Evolutionary conservation across 192 early-diverging fungal species (phyloP).

Genomic region (Mycoemilia scoparia): DNA sequence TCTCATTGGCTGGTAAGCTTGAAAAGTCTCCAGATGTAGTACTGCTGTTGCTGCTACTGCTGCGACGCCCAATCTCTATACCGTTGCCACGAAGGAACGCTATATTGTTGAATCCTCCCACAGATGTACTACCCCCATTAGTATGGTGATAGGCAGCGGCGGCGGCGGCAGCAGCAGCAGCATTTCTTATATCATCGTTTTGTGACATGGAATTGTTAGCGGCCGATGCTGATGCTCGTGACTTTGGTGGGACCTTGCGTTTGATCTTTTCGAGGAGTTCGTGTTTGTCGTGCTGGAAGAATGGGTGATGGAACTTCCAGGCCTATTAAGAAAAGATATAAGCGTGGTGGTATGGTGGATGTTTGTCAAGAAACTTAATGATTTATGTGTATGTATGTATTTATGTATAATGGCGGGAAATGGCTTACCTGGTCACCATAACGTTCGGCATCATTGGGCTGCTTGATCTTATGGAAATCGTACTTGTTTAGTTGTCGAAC

Average conservation of each 20-base stretch:
- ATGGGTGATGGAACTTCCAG: conserved; percentile 79
- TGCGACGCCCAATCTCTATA: too few relatives aligned
- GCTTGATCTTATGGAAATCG: conserved; percentile 58
- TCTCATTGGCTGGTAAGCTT: conserved; percentile 14
- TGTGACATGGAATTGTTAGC: too few relatives aligned
- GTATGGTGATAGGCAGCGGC: too few relatives aligned
- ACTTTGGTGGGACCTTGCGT: conserved; percentile 40
- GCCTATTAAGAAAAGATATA: conserved; percentile 31
- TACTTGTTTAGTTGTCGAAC: conserved; percentile 80
- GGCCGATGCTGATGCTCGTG: too few relatives aligned
- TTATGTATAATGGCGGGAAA: not conserved
- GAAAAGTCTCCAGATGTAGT: conserved; percentile 21
- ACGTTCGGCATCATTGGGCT: conserved; percentile 22
- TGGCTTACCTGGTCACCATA: conserved; percentile 26
- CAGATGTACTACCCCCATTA: too few relatives aligned
- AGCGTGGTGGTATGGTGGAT: not conserved
- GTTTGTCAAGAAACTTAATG: not conserved
- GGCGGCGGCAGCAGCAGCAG: too few relatives aligned
- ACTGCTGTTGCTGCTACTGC: too few relatives aligned
- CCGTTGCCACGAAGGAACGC: too few relatives aligned
- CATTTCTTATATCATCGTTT: too few relatives aligned
- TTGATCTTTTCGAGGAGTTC: conserved; percentile 51
- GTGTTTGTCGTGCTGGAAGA: conserved; percentile 54
- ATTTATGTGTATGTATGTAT: not conserved
- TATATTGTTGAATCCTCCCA: too few relatives aligned